Evolutionary conservation across 139 green algal species (phyloP).

Genomic region (Tetraselmis chui): DNA sequence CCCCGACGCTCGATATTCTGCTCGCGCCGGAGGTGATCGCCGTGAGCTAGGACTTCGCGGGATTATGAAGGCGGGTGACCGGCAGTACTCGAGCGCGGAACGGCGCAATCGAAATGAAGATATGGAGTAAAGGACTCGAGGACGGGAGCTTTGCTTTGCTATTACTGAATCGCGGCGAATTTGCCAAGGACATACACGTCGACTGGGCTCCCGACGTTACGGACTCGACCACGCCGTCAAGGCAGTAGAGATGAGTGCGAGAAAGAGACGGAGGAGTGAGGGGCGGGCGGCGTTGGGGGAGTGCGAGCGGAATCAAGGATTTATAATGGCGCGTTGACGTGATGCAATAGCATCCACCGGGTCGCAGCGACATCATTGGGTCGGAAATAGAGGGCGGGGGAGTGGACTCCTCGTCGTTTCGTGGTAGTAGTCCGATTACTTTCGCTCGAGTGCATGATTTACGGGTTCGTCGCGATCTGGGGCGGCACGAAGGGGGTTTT

Average conservation of each 20-base stretch:
- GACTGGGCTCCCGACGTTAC: slow-evolving; percentile 23
- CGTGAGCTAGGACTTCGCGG: slow-evolving; percentile 34
- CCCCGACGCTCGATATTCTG: slow-evolving; percentile 34
- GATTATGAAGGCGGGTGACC: slow-evolving; percentile 25
- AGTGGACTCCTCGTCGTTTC: no score
- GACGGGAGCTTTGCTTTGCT: slow-evolving; percentile 26
- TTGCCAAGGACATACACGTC: background rate
- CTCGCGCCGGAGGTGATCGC: slow-evolving; percentile 29
- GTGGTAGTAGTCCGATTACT: no score
- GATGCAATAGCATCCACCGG: no score
- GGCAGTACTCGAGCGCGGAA: background rate
- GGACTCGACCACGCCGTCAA: background rate
- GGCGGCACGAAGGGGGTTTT: no score
- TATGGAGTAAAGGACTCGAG: slow-evolving; percentile 39
- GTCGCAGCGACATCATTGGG: no score
- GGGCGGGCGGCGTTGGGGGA: slow-evolving; percentile 25
- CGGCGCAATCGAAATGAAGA: background rate
- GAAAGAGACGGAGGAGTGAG: slow-evolving; percentile 11
- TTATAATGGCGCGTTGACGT: no score
- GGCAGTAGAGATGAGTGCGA: slow-evolving; percentile 3
- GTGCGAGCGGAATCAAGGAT: slow-evolving; percentile 32
- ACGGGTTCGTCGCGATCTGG: no score
- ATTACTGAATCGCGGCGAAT: slow-evolving; percentile 29
- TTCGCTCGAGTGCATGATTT: no score
- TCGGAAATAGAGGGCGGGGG: no score